Evolutionary conservation across 108 stramenopile genomes (phyloP).

Genomic region (Fragilariopsis cylindrus): DNA sequence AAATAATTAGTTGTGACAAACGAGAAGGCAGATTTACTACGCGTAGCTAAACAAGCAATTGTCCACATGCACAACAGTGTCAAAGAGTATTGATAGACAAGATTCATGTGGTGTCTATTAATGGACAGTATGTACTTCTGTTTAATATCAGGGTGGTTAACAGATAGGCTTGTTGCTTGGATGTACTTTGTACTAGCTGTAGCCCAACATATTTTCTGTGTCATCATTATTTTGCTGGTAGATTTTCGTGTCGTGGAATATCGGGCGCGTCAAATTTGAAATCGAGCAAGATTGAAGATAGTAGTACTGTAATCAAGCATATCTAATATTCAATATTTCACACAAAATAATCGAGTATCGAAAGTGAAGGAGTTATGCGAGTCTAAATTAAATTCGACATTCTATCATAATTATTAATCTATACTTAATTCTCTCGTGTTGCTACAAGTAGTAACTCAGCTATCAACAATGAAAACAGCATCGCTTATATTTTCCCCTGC

Average conservation of each 20-base stretch:
- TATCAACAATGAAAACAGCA: neutral
- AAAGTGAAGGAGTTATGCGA: too few species aligned
- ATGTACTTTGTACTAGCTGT: neutral
- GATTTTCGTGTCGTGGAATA: too few species aligned
- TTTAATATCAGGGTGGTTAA: neutral
- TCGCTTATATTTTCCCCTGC: neutral
- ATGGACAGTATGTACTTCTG: too few species aligned
- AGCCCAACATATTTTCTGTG: neutral
- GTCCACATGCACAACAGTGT: constrained; percentile 13
- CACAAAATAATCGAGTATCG: neutral
- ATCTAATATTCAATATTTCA: neutral
- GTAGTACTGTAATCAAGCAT: too few species aligned
- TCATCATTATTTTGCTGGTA: too few species aligned
- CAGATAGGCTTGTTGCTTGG: neutral
- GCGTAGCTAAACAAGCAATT: neutral
- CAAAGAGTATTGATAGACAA: neutral
- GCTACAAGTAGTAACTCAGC: neutral
- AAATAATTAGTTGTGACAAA: neutral
- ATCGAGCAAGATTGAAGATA: too few species aligned
- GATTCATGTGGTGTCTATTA: neutral
- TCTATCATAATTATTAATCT: too few species aligned
- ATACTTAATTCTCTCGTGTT: neutral
- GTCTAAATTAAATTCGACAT: too few species aligned
- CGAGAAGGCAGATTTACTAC: neutral
- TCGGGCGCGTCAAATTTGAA: too few species aligned